Evolutionary conservation across 2,329 filamentous ascomycete species (phyloP).

Genomic region (Ophiostoma piceae): DNA sequence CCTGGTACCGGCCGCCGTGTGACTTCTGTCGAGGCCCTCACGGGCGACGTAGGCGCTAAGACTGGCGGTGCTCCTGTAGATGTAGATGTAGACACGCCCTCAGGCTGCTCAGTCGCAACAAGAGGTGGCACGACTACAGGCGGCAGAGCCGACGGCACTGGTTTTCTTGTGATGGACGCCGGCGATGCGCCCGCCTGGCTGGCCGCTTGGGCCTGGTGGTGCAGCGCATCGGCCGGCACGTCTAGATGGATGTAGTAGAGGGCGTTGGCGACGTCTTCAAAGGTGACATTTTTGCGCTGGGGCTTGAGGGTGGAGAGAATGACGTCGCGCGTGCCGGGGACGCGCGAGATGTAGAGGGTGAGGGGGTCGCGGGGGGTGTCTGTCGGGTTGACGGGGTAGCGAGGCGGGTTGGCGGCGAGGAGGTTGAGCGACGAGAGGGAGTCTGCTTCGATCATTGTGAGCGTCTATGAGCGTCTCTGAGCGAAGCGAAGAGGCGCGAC

Average conservation of each 20-base stretch:
- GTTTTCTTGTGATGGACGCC: constrained; percentile 45
- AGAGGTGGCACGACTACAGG: background rate
- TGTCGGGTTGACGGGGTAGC: constrained; percentile 73
- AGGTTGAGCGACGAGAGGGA: constrained; percentile 75
- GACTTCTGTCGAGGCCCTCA: background rate
- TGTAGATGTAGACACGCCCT: background rate
- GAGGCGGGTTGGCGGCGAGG: constrained; percentile 79
- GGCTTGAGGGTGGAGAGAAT: constrained; percentile 91
- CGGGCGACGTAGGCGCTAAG: background rate
- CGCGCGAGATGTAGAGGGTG: constrained; percentile 84
- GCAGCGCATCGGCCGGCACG: constrained; percentile 49
- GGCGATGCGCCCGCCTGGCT: background rate
- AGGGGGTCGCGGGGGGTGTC: constrained; percentile 65
- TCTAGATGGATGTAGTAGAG: constrained; percentile 89
- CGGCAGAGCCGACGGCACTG: constrained; percentile 35
- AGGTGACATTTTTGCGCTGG: constrained; percentile 79
- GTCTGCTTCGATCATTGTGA: constrained; percentile 60
- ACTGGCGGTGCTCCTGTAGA: background rate
- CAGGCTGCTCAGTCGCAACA: background rate
- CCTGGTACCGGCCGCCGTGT: background rate
- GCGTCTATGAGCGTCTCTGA: background rate
- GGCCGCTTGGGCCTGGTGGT: constrained; percentile 32
- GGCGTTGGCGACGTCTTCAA: constrained; percentile 77
- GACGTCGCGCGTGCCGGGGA: constrained; percentile 87
- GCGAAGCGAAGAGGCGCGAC: background rate